Evolutionary conservation across 257 asterid genomes (phyloP), one percentile per base, ranked within the genome.

Genomic region (Scutellaria galericulata): DNA sequence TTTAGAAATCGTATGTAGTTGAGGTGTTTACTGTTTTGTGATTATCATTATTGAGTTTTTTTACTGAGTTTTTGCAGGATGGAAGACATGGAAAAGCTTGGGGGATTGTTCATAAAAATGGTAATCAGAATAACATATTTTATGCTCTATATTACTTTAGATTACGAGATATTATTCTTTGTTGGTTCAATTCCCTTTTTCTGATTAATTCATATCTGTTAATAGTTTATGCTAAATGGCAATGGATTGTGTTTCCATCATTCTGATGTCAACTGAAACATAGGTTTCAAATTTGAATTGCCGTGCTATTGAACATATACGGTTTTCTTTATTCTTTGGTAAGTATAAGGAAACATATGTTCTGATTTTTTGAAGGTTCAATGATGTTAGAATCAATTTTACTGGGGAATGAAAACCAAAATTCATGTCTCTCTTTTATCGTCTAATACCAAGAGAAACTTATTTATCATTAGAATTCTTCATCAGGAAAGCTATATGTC

Each of bases 11-110:
- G 14, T 41, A 14, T 59, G 9, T 46, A 11, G 39, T 31, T 9
- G 37, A 31, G 37, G 46, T 71, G 37, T 72, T 60, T 12, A 11
- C 66, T 54, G 57, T 11, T 42, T 11, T 57, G 64, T 50, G 42
- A 58, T 44, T 58, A 54, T 44, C 46, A 9, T 62, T 24, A n/a
- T 42, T 47, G 46, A n/a, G 37, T 68, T 64, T 65, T 35, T 42
- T 18, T 18, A 18, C 24, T 57, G 48, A 55, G 46, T 44, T 78
- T 82, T 78, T 74, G 88, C 87, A 93, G 98, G 92, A 92, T 60
- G 98, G 99, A 62, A 86, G 87, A 59, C 99, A 94, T 55, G 98
- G 98, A 72, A 94, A 91, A 82, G 99, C 99, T 78, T 94, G 99
- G 99, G 98, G 99, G 50, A 63, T 89, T 53, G 99, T 89, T 80